Evolutionary conservation across 495 filamentous ascomycete genomes (phyloP), one percentile per base, ranked within the genome.

Genomic region (Penicillium goetzii): DNA sequence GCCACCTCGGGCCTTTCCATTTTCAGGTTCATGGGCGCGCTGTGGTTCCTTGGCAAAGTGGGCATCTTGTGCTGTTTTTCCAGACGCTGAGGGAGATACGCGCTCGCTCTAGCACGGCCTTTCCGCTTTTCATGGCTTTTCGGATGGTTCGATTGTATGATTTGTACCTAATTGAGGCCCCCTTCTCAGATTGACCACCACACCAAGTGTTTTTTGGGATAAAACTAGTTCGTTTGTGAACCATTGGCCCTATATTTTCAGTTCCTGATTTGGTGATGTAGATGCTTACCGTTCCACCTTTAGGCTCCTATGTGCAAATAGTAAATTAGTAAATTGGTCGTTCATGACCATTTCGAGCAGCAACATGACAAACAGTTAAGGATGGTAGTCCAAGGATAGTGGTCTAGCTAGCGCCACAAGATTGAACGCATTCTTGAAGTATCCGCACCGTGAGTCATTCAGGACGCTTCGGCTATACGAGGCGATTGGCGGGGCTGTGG

Each of bases 61-160:
- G 92, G 91, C 68, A 85, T 94, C 71, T 86, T 93, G 78, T 92
- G 88, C 84, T 94, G 91, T 80, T 90, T 94, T 34, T 54, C 56
- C 9, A 50, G 64, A 33, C 54, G 54, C 8, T 57, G 17, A 41
- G 19, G 17, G 54, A 21, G 1, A 56, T 14, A 1, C 32, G 23
- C n/a, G 17, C 19, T 28, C n/a, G 3, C 15, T 11, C 30, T 28
- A 7, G 21, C 45, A 49, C 2, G 19, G 4, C 21, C 45, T 11
- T 26, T 14, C 5, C 8, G 21, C 15, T 49, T 49, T 1, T 49
- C 19, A 3, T 26, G 10, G 3, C 21, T 25, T 7, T 26, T 26
- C 3, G 12, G 3, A 11, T 4, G 3, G 7, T 17, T 28, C 47
- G 9, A 0, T 50, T 28, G 25, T 50, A 50, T 28, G 3, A 50